These are phyloP conservation scores for Daldinia eschscholtzii DNA, from an alignment of 2,329 filamentous ascomycete species.

Conservation along the genomic window DNA sequence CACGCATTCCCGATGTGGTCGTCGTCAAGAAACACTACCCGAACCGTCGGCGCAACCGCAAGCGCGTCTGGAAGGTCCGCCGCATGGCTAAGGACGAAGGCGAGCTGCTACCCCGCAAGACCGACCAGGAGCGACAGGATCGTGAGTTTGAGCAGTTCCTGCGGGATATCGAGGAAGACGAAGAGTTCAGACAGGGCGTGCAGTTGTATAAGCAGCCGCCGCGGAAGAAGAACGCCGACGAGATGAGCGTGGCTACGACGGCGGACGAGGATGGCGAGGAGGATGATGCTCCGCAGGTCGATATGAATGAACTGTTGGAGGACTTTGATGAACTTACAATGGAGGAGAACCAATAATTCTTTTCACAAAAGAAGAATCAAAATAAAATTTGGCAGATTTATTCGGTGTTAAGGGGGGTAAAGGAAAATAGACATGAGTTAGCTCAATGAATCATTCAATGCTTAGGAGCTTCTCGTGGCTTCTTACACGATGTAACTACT, in stretches of 20 bases:
- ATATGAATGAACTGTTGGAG: slow-evolving; percentile 86
- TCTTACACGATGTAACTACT: not conserved
- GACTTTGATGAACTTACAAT: slow-evolving; percentile 92
- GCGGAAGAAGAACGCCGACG: slow-evolving; percentile 67
- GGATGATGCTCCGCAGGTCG: slow-evolving; percentile 75
- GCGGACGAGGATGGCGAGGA: slow-evolving; percentile 72
- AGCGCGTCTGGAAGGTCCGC: slow-evolving; percentile 93
- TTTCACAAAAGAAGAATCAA: no score
- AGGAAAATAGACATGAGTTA: slow-evolving; percentile 17
- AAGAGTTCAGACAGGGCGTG: slow-evolving; percentile 85
- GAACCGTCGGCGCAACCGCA: slow-evolving; percentile 81
- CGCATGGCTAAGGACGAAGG: slow-evolving; percentile 92
- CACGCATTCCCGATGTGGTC: slow-evolving; percentile 88
- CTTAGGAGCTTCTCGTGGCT: not conserved
- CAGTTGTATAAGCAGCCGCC: slow-evolving; percentile 83
- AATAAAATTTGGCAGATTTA: not conserved
- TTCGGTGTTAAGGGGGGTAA: slow-evolving; percentile 1
- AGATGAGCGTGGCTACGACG: slow-evolving; percentile 76
- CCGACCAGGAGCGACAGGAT: slow-evolving; percentile 89
- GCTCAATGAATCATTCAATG: slow-evolving; percentile 2
- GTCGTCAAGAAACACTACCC: slow-evolving; percentile 98
- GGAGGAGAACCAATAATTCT: slow-evolving; percentile 60
- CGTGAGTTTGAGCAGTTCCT: slow-evolving; percentile 98
- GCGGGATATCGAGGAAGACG: slow-evolving; percentile 95
- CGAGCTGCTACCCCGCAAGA: slow-evolving; percentile 86